These are phyloP conservation scores for Cladorrhinum sp. DNA, from an alignment of 2,329 filamentous ascomycete genomes.

Conservation along the genomic window DNA sequence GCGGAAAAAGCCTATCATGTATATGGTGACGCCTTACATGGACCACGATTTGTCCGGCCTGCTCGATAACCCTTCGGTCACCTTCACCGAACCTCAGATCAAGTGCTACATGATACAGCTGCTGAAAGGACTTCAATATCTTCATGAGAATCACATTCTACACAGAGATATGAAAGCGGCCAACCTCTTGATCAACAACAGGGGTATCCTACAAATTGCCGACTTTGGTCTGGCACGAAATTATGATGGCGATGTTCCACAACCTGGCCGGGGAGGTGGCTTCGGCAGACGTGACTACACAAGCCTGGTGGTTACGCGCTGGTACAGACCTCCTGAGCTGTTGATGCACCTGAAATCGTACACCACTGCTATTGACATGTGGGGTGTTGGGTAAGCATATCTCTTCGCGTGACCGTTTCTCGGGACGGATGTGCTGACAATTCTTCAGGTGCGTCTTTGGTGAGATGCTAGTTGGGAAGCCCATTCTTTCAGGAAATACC, in stretches of 20 bases:
- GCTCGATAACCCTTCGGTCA: slow-evolving; percentile 88
- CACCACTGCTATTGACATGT: slow-evolving; percentile 97
- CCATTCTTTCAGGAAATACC: slow-evolving; percentile 85
- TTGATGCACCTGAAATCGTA: slow-evolving; percentile 84
- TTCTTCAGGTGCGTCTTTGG: slow-evolving; percentile 82
- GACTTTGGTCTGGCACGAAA: slow-evolving; percentile 94
- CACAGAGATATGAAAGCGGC: slow-evolving; percentile 99
- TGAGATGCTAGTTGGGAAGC: slow-evolving; percentile 93
- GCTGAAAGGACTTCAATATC: slow-evolving; percentile 81
- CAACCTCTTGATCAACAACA: slow-evolving; percentile 93
- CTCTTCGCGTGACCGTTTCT: slow-evolving; percentile 2
- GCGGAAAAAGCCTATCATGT: slow-evolving; percentile 81
- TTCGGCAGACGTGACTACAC: slow-evolving; percentile 90
- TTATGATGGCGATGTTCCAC: slow-evolving; percentile 81
- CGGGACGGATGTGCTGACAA: slow-evolving; percentile 16
- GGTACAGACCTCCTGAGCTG: slow-evolving; percentile 94
- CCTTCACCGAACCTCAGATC: slow-evolving; percentile 84
- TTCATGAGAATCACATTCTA: slow-evolving; percentile 85
- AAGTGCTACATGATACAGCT: slow-evolving; percentile 98
- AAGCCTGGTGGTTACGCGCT: slow-evolving; percentile 91
- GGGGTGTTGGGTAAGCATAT: slow-evolving; percentile 83
- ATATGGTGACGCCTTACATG: slow-evolving; percentile 99
- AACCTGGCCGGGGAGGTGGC: slow-evolving; percentile 73
- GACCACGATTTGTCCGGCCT: slow-evolving; percentile 97
- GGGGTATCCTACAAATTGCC: slow-evolving; percentile 89